Evolutionary conservation across 768 basidiomycete species (phyloP).

Genomic region (Boletus subcaerulescens): DNA sequence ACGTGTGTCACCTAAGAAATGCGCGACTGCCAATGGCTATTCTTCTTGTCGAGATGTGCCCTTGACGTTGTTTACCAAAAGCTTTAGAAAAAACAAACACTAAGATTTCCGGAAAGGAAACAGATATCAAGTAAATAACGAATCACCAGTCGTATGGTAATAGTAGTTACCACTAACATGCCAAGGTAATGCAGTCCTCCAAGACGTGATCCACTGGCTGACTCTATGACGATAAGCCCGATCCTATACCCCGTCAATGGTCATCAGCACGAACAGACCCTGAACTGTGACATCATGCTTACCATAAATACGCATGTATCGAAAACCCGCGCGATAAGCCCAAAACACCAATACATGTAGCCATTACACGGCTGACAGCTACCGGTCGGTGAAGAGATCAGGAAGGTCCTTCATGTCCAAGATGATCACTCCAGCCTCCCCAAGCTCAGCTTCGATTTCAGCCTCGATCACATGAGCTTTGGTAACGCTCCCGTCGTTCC

Average conservation of each 20-base stretch:
- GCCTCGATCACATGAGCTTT: slow-evolving; percentile 49
- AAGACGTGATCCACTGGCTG: neutral
- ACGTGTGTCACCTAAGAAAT: no score
- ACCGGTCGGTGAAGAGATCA: slow-evolving; percentile 57
- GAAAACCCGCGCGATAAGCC: neutral
- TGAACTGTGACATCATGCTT: neutral
- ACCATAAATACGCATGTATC: slow-evolving; percentile 9
- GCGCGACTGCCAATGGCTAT: no score
- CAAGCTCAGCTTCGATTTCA: slow-evolving; percentile 64
- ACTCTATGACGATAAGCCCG: neutral
- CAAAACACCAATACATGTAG: neutral
- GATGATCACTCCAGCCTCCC: slow-evolving; percentile 63
- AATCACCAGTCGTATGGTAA: neutral
- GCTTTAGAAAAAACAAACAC: slow-evolving; percentile 12
- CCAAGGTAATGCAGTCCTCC: neutral
- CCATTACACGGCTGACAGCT: slow-evolving; percentile 1
- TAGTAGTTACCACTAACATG: neutral
- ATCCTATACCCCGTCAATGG: neutral
- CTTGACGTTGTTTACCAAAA: slow-evolving; percentile 10
- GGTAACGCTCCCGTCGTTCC: slow-evolving; percentile 55
- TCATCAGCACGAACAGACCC: neutral
- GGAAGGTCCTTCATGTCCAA: slow-evolving; percentile 66
- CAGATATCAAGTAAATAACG: neutral
- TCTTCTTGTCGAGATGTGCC: no score
- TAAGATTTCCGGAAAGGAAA: neutral